Conservation (phyloP, 1,139 yeast species). For the Blastobotrys serpentis region DNA sequence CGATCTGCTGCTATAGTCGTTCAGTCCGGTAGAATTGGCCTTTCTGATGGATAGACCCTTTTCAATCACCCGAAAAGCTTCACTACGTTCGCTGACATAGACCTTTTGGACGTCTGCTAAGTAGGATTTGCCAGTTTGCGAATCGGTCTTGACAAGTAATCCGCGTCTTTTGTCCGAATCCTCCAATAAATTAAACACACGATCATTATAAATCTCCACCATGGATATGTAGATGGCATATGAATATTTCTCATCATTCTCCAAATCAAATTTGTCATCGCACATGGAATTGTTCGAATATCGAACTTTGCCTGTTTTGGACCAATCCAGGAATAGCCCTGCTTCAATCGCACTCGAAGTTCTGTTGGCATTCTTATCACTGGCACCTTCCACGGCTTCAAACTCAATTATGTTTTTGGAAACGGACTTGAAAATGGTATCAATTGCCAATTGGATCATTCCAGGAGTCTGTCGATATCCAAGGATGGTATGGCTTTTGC, state of each 20-base stretch:
- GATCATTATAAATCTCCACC: conserved; percentile 40
- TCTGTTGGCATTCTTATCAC: conserved; percentile 31
- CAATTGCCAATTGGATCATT: conserved; percentile 36
- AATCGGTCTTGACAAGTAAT: conserved; percentile 29
- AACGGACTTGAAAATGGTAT: conserved; percentile 47
- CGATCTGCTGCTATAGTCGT: conserved; percentile 40
- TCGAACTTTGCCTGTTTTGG: conserved; percentile 21
- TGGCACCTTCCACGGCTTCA: conserved; percentile 36
- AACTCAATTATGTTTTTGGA: conserved; percentile 45
- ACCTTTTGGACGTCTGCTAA: conserved; percentile 32
- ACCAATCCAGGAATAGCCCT: conserved; percentile 35
- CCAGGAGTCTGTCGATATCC: conserved; percentile 36
- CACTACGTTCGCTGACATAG: conserved; percentile 31
- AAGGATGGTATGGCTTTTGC: conserved; percentile 41
- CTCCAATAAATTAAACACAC: conserved; percentile 34
- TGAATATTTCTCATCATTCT: conserved; percentile 22
- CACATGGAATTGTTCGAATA: conserved; percentile 19
- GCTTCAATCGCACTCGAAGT: conserved; percentile 41
- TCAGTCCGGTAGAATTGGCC: conserved; percentile 39
- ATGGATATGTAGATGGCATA: conserved; percentile 37
- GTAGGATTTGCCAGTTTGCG: conserved; percentile 27
- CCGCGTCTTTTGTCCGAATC: conserved; percentile 24
- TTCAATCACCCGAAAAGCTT: conserved; percentile 34
- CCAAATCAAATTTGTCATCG: conserved; percentile 21
- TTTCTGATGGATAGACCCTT: conserved; percentile 33